Percentiles rank a stretch among this genome's conserved stretches.
phyloP scores from a whole-genome alignment of 2,329 filamentous ascomycete genomes.

The Fusarium robinianum region DNA sequence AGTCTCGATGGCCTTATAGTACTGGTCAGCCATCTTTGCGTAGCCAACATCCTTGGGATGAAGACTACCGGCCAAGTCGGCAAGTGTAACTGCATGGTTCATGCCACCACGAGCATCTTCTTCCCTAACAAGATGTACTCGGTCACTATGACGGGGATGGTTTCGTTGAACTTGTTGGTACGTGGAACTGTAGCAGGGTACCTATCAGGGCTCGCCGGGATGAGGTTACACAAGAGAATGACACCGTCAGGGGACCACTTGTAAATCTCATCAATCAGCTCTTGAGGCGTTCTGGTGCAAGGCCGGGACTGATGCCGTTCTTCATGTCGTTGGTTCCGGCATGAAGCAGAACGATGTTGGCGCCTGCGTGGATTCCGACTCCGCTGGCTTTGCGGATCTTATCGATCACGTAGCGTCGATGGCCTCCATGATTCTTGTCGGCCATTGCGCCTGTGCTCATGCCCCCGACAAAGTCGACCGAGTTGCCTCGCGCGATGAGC shows the following conservation, averaged over 20 bases:
- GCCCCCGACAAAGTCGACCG: conserved; percentile 4
- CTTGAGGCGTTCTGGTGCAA: conserved; percentile 3
- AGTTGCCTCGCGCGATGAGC: conserved; percentile 3
- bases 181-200: background rate
- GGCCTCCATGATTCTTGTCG: conserved; percentile 1
- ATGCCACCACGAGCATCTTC: background rate
- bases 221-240: conserved; percentile 1
- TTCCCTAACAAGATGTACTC: background rate
- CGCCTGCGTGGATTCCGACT: conserved; percentile 1
- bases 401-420: conserved; percentile 1
- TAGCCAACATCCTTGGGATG: conserved; percentile 2
- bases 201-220: background rate
- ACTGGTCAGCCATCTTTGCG: conserved; percentile 1
- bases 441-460: background rate
- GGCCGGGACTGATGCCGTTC: background rate
- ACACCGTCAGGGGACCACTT: background rate
- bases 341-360: conserved; percentile 4
- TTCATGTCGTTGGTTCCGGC: conserved; percentile 12
- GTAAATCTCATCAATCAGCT: conserved; percentile 4
- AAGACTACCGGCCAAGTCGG: background rate
- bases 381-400: background rate
- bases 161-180: background rate
- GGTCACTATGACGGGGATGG: background rate
- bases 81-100: background rate
- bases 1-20: background rate